Conservation (phyloP, 352 stramenopile genomes). For the Phytophthora pisi region DNA sequence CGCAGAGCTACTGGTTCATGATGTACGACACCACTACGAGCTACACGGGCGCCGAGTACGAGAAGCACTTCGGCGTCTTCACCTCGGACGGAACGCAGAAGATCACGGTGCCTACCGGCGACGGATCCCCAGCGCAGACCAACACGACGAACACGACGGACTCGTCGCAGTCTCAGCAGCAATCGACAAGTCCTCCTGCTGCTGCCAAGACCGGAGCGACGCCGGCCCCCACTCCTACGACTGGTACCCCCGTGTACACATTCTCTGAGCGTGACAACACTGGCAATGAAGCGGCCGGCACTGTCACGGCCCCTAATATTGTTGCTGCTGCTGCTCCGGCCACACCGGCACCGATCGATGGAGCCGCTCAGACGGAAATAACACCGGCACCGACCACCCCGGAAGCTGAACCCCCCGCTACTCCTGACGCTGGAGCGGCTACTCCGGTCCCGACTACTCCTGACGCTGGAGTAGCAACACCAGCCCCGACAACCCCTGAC, state of each 20-base stretch:
- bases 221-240: slow-evolving; percentile 2
- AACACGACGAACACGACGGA: slow-evolving; percentile 15
- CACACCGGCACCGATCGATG: neutral
- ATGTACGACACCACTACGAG: slow-evolving; percentile 65
- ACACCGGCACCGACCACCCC: slow-evolving; percentile 3
- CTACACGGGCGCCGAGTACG: slow-evolving; percentile 55
- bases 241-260: slow-evolving; percentile 20
- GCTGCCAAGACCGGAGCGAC: slow-evolving; percentile 2
- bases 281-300: slow-evolving; percentile 24
- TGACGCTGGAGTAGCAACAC: neutral
- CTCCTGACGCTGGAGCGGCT: neutral
- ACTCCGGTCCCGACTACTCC: neutral
- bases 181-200: slow-evolving; percentile 1
- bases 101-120: slow-evolving; percentile 38
- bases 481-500: neutral
- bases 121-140: slow-evolving; percentile 11
- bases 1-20: slow-evolving; percentile 67
- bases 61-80: slow-evolving; percentile 70
- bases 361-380: neutral
- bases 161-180: slow-evolving; percentile 12
- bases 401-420: neutral
- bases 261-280: slow-evolving; percentile 18
- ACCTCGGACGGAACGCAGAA: slow-evolving; percentile 43
- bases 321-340: neutral
- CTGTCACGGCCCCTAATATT: slow-evolving; percentile 6